Evolutionary conservation across 2,329 filamentous ascomycete genomes (phyloP), one percentile per base, ranked within the genome.

Genomic region (Hypoxylon sp.): DNA sequence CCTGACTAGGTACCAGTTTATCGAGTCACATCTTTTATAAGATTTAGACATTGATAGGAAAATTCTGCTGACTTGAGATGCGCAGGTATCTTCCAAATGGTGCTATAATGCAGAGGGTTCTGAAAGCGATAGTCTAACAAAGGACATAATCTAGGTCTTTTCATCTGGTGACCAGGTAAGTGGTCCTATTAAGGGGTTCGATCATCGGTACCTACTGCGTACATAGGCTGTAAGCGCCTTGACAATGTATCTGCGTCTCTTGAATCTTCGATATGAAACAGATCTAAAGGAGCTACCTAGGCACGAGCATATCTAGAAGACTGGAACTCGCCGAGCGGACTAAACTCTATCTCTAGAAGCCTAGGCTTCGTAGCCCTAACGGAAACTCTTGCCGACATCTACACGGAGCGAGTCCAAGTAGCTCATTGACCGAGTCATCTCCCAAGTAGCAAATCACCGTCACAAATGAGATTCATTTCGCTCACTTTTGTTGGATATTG

Each of bases 271-370:
- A 41, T 41, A 41, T 11, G 37, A 21, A 37, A 37, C 32, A 37
- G 6, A 34, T 34, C 9, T 41, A 41, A 41, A 39, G 5, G 37
- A 19, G 37, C 7, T 14, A 41, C n/a, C n/a, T n/a, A n/a, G n/a
- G 37, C 7, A 41, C 37, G 37, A 5, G 37, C 16, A 41, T 41
- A 19, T 5, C 37, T 41, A 41, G 21, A 41, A 21, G 16, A 41
- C 37, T 41, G 37, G 37, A 32, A 30, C 32, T 19, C 27, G 12
- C 19, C 4, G 47, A 41, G 4, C 27, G 32, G 27, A 19, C 52
- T 57, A 16, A 67, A 64, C 52, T 54, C 47, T 61, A 61, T 60
- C 47, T 45, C 23, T 32, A 57, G 50, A 51, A 41, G 5, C 3
- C 34, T 7, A 27, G 57, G 21, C 39, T 48, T 45, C 27, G 9